Evolutionary conservation across 495 filamentous ascomycete genomes (phyloP), one percentile per base, ranked within the genome.

Genomic region (Tuber calosporum): DNA sequence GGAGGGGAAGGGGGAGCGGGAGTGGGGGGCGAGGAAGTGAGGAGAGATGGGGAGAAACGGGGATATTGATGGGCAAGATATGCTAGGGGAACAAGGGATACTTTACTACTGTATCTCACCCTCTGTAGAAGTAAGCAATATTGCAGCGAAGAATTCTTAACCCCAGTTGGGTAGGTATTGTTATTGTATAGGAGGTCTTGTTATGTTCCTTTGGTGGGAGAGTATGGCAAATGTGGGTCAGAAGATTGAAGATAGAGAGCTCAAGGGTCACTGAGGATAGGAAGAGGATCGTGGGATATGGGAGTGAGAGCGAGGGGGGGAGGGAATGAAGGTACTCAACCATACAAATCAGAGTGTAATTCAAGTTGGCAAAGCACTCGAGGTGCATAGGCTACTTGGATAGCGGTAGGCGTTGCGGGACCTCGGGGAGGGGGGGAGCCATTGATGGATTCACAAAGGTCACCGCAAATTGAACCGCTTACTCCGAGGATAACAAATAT

Each of bases 81-180:
- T n/a, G 53, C 53, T 26, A 62, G 53, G 53, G 48, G 53, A 30
- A 30, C 17, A 62, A 62, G 53, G 53, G 53, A 62, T 62, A 62
- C 53, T 62, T 62, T 62, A 62, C 53, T 62, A 17, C n/a, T 30
- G 53, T 62, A 62, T 62, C 53, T 62, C n/a, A 30, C 53, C 30
- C 53, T 30, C n/a, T 15, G 53, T 62, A 30, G n/a, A 9, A 13
- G 8, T 26, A 9, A 30, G 53, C 17, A 2, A 22, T 62, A 62
- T 62, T 30, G 4, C 15, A 62, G 53, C 11, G 26, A 62, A 62
- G n/a, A 62, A 30, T 30, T 62, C 53, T 30, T 30, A 62, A 62
- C 26, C 30, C 53, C 53, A 26, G 53, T 30, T 30, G 13, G 42
- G 42, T n/a, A 62, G 26, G 53, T 62, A 62, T 30, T 30, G 30